A percentile compares a stretch with the other conserved stretches of the same genome.
Evolutionary conservation across 768 basidiomycete species (phyloP).

Genomic region (Piloderma croceum): DNA sequence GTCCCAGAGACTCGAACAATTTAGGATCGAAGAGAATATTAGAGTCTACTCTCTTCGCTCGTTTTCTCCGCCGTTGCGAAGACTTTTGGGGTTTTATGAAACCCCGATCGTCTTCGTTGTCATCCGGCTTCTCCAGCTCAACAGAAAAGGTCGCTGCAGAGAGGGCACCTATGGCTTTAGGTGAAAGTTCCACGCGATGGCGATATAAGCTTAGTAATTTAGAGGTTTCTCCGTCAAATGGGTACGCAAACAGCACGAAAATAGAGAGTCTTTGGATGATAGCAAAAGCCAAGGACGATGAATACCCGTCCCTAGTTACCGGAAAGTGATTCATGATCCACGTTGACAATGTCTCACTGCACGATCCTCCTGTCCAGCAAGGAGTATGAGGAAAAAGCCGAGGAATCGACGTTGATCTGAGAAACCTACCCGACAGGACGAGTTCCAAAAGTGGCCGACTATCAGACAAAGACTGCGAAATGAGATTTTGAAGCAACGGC

Average conservation of each 20-base stretch:
- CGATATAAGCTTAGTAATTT: background rate
- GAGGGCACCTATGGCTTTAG: conserved; percentile 7
- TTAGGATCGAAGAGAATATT: background rate
- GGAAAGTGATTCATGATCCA: conserved; percentile 8
- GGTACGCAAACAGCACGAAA: conserved; percentile 6
- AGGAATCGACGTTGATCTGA: no score
- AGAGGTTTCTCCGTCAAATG: no score
- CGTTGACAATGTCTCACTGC: no score
- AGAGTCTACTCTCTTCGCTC: background rate
- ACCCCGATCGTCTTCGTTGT: background rate
- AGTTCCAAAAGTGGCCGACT: no score
- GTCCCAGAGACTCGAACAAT: conserved; percentile 4
- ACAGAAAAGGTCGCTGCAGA: background rate
- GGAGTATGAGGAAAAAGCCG: no score
- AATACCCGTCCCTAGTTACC: conserved; percentile 5
- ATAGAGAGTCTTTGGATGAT: conserved; percentile 4
- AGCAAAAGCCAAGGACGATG: background rate
- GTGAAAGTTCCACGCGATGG: conserved; percentile 5
- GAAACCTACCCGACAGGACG: no score
- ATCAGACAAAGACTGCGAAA: no score
- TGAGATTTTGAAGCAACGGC: no score
- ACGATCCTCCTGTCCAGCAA: no score
- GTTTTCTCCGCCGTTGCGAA: background rate
- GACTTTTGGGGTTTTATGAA: conserved; percentile 1
- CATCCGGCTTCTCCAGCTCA: background rate